Percentiles rank a stretch among this genome's conserved stretches.
Evolutionary conservation across 2,329 filamentous ascomycete genomes (phyloP).

Genomic region (Cadophora sp.): DNA sequence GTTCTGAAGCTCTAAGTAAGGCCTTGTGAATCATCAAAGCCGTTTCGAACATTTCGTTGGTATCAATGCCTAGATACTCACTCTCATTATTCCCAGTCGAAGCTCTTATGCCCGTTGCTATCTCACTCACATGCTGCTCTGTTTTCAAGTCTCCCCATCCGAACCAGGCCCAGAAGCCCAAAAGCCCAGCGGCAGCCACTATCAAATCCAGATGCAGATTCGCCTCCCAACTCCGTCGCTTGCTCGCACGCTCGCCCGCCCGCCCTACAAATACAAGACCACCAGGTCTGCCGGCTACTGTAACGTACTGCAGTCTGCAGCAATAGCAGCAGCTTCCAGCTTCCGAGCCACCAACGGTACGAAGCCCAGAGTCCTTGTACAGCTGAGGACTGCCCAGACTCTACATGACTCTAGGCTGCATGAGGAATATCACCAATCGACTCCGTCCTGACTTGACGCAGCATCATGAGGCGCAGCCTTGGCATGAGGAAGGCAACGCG

Average conservation of each 20-base stretch:
- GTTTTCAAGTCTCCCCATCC: conserved; percentile 4
- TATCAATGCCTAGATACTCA: not conserved
- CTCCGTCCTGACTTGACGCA: conserved; percentile 11
- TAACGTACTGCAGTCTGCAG: not conserved
- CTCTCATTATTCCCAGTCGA: not conserved
- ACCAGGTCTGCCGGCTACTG: conserved; percentile 7
- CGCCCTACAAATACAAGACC: not conserved
- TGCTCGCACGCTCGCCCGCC: not conserved
- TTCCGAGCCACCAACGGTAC: conserved; percentile 23
- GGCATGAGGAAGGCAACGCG: conserved; percentile 6
- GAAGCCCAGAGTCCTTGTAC: conserved; percentile 22
- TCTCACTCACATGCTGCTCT: not conserved
- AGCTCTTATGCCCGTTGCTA: not conserved
- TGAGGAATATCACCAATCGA: conserved; percentile 11
- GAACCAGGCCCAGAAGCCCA: not conserved
- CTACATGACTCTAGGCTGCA: conserved; percentile 16
- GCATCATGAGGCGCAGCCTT: conserved; percentile 20
- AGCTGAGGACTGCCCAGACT: conserved; percentile 27
- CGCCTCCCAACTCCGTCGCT: not conserved
- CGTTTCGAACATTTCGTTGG: conserved; percentile 6
- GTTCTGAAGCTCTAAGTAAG: conserved; percentile 1
- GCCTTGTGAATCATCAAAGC: conserved; percentile 12
- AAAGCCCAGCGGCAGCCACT: conserved; percentile 4
- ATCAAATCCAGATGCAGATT: not conserved
- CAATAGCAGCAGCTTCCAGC: not conserved